Base-by-base conservation (phyloP, 2,329 filamentous ascomycete genomes). In the Monosporascus sp. region DNA sequence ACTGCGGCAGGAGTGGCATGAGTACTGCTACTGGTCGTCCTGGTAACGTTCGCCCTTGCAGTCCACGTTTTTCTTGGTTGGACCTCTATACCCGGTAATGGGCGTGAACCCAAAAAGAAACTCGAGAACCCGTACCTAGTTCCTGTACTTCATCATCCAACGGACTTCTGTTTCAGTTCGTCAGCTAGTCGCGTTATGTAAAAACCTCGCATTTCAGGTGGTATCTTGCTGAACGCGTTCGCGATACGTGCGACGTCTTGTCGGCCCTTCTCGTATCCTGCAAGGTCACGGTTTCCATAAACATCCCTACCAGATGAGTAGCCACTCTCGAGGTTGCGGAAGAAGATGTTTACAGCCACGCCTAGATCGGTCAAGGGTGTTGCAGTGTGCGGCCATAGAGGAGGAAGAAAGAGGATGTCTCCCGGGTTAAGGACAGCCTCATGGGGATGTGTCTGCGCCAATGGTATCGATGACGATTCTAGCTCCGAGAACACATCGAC, bases 301-400 rank as follows among this genome's bases (percentile, higher is more conserved):
- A 96, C 86, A 66, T 96, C 91, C 58, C 85, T 81, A 1, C 91
- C 90, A 1, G 79, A 68, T 1, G 89, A 84, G 66, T 94, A 94
- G 1, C 81, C 83, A 3, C 67, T 73, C 3, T 83, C 73, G 9
- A 94, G 74, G 56, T 85, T 86, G 44, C 84, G 83, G 72, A 95
- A 96, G 74, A 96, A 96, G 27, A 93, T 81, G 66, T 96, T 96
- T n/a, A 96, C 85, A 1, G 89, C 89, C 7, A 96, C 76, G 60
- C 89, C 91, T 54, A 83, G 68, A 45, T 74, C 67, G 7, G 79
- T 72, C 1, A 69, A 75, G 1, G 86, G 84, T 0, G 79, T 77
- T 2, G 85, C 86, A 1, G 90, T 86, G 68, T 96, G 92, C 14
- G 89, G 77, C 91, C 92, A 96, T 60, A 94, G 78, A 1, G 89